A percentile compares a stretch with the other conserved stretches of the same genome.
These are phyloP conservation scores for Pleurotus ostreatus DNA, from an alignment of 768 basidiomycete genomes.

Conservation along the genomic window DNA sequence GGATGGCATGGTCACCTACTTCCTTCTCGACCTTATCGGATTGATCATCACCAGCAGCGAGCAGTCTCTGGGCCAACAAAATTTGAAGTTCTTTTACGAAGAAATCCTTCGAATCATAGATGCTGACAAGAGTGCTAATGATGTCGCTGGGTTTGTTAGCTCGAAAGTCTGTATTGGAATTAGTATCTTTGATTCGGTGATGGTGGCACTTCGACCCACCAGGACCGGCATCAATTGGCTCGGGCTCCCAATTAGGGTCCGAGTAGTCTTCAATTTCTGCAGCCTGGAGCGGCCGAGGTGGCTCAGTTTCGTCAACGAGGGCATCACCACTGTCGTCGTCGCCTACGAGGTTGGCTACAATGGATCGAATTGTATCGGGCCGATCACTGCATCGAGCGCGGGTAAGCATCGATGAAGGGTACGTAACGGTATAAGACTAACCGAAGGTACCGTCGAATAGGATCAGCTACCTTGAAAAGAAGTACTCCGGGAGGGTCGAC, in stretches of 20 bases:
- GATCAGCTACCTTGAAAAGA: conserved; percentile 90
- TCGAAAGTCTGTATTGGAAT: conserved; percentile 69
- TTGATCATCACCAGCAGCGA: conserved; percentile 77
- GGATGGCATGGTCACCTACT: conserved; percentile 25
- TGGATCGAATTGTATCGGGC: conserved; percentile 90
- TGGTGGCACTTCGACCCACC: conserved; percentile 43
- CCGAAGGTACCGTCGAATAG: conserved; percentile 88
- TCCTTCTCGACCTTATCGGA: conserved; percentile 74
- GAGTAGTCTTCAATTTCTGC: conserved; percentile 80
- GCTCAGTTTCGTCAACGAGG: conserved; percentile 81
- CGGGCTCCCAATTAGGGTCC: conserved; percentile 93
- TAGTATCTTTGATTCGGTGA: background rate
- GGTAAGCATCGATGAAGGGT: background rate
- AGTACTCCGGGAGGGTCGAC: conserved; percentile 92
- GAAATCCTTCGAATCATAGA: conserved; percentile 95
- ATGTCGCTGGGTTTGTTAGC: conserved; percentile 90
- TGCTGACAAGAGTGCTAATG: conserved; percentile 93
- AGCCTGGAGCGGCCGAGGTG: conserved; percentile 70
- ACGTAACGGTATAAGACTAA: conserved; percentile 18
- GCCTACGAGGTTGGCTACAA: conserved; percentile 88
- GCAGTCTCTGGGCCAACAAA: conserved; percentile 80
- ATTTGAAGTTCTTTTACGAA: conserved; percentile 96
- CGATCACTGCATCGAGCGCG: conserved; percentile 51
- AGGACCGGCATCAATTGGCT: conserved; percentile 94
- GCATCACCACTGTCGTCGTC: conserved; percentile 79